Evolutionary conservation across 2,329 filamentous ascomycete genomes (phyloP), one percentile per base, ranked within the genome.

Genomic region (Nannizzia gypsea): DNA sequence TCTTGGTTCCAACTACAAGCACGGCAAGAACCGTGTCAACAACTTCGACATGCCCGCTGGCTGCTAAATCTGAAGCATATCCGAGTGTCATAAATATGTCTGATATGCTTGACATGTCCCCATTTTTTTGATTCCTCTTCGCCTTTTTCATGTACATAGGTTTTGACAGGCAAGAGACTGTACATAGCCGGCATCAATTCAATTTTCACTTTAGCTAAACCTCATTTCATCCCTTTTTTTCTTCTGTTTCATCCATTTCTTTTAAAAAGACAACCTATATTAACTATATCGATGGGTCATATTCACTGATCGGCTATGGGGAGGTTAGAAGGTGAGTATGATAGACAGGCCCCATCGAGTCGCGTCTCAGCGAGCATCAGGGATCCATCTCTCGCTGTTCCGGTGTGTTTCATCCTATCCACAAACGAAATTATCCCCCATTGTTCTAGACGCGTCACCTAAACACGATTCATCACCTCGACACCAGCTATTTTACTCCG

Each of bases 121-220:
- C 44, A 31, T 15, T n/a, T 54, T 34, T 28, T 48, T 8, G 13
- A 1, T 6, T 5, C 22, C 44, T 58, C 52, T 58, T 20, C 48
- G 26, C 48, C 22, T 22, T 50, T 46, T 44, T 57, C 36, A 58
- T 62, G 58, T 58, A 62, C 26, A 60, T 62, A 62, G 40, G 44
- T 61, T 56, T 61, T 56, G 34, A 15, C 50, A 28, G 42, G 42
- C 60, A 52, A 55, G 52, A 40, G 40, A 57, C 17, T 54, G 50
- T 54, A 54, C 50, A 54, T 54, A 54, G 24, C 26, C 11, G 26
- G 22, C 44, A 46, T 54, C 50, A 31, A 34, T 54, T 54, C 11
- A 52, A 52, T 31, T 54, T 50, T 54, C 50, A 54, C 28, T 31
- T 34, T 17, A 28, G 6, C 11, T 52, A 9, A 52, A 31, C 2